Base-by-base conservation (phyloP, 106 monocot species). In the Dendrobium officinale region DNA sequence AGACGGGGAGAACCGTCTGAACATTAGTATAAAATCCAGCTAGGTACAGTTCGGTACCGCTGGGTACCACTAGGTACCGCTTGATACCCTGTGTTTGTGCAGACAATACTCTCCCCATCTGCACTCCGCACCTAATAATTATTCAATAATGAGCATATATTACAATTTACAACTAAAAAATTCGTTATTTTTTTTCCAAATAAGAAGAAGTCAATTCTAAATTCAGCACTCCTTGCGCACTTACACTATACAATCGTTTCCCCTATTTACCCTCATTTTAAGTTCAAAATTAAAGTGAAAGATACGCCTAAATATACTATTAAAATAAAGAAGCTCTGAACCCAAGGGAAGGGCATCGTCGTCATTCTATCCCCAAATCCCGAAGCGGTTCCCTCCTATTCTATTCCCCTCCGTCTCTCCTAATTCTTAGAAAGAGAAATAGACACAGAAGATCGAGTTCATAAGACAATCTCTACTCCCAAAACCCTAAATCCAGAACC, bases 331-430 rank as follows among this genome's bases (percentile, higher is more conserved):
- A 26, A 64, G 64, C 5, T 8, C 22, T 22, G 7, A 26, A 5
- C 19, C 24, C 51, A 13, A 51, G 13, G 51, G 55, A 9, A 2
- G 64, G 64, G 64, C 64, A 64, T 64, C 22, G 9, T 64, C 20
- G 64, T 64, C 64, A 64, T 24, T 72, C 33, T 27, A 51, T 72
- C 15, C 72, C 27, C 72, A 72, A 72, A 72, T 72, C 72, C 72
- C 37, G 33, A 37, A 72, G 72, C 72, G 72, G 6, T 64, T 26
- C 26, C 33, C 72, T 72, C 72, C 37, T 72, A 11, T 72, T 37
- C 33, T 72, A 33, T 37, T 72, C 72, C 72, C 72, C 41, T 18
- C 24, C 44, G 45, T 5, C 13, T 47, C 79, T 37, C 40, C 58
- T 6, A 61, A 61, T 24, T 18, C 9, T 7, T 19, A 55, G 26